These are phyloP conservation scores for Nothophoma quercina DNA, from an alignment of 2,329 filamentous ascomycete species.

Conservation along the genomic window DNA sequence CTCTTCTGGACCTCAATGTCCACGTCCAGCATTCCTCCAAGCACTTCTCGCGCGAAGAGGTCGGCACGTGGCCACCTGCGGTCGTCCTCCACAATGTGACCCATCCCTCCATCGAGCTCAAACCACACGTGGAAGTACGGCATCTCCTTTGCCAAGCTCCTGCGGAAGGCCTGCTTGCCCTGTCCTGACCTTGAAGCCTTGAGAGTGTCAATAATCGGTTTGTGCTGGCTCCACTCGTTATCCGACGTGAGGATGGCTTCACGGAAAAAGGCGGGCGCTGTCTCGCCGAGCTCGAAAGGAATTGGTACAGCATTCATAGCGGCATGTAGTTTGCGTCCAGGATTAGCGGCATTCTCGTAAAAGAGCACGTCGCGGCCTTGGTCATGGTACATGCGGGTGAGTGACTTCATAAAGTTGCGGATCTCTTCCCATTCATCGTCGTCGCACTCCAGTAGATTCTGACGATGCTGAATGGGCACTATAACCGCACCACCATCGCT, in stretches of 20 bases:
- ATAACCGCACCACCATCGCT: slow-evolving; percentile 85
- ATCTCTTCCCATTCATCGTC: slow-evolving; percentile 99
- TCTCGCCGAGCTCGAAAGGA: slow-evolving; percentile 89
- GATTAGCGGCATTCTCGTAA: slow-evolving; percentile 93
- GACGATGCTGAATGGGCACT: slow-evolving; percentile 84
- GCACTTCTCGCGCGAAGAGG: slow-evolving; percentile 87
- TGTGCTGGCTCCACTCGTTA: slow-evolving; percentile 95
- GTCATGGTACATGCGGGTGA: slow-evolving; percentile 93
- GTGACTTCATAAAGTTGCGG: slow-evolving; percentile 97
- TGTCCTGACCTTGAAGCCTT: slow-evolving; percentile 70
- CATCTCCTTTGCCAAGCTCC: slow-evolving; percentile 89
- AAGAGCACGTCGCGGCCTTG: slow-evolving; percentile 93
- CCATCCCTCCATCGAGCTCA: slow-evolving; percentile 86
- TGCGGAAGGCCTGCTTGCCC: slow-evolving; percentile 82
- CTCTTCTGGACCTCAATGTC: slow-evolving; percentile 85
- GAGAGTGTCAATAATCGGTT: slow-evolving; percentile 89
- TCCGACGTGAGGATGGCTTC: slow-evolving; percentile 90
- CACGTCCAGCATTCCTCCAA: slow-evolving; percentile 89
- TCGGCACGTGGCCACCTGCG: slow-evolving; percentile 89
- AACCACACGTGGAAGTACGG: slow-evolving; percentile 99
- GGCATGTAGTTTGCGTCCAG: slow-evolving; percentile 80
- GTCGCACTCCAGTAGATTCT: slow-evolving; percentile 94
- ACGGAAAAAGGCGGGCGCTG: slow-evolving; percentile 90
- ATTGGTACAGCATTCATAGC: slow-evolving; percentile 86
- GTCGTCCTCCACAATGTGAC: slow-evolving; percentile 89